Evolutionary conservation across 1,284 basidiomycete species (phyloP), one percentile per base, ranked within the genome.

Genomic region (Anthracocystis panici-leucophaei): DNA sequence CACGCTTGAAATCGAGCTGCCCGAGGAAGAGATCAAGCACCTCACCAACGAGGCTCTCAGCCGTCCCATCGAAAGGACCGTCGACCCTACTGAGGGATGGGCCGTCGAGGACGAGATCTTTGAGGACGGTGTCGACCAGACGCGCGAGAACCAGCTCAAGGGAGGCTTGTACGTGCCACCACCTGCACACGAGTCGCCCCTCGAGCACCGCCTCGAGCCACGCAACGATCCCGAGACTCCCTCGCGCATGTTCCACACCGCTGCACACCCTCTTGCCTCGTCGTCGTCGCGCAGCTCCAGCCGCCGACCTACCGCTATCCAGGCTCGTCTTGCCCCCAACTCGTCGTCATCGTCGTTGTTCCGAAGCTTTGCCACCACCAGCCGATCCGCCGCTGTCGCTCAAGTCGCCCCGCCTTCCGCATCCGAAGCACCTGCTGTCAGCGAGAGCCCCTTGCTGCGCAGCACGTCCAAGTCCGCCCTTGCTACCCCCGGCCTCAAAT

Each of bases 81-180:
- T 80, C 25, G 77, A 82, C 51, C 80, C 80, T 12, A 77, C 75
- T 18, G 57, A 77, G 46, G 75, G 59, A 33, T 82, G 80, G 80
- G 72, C 61, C n/a, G 75, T 79, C 11, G 48, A 72, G 57, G 71
- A 78, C 44, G 75, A 80, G 57, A 81, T 82, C 69, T 82, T 82
- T 40, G 80, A 82, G 62, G 80, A 82, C 42, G 77, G 79, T 48
- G 41, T 71, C 31, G 80, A 82, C 57, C 78, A 80, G 68, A 74
- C 68, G 5, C 65, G 77, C 20, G 75, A 79, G 23, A 76, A 76
- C 63, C 58, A 65, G 49, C 70, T 80, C 61, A 80, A 78, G 68
- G 64, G 62, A 11, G 71, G 70, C 44, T 35, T 64, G 10, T 73
- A 78, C 57, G 61, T 75, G 45, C 77, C 73, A 7, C 65, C 76